Conservation (phyloP, 139 green algal genomes). For the Raphidocelis subcapitata region DNA sequence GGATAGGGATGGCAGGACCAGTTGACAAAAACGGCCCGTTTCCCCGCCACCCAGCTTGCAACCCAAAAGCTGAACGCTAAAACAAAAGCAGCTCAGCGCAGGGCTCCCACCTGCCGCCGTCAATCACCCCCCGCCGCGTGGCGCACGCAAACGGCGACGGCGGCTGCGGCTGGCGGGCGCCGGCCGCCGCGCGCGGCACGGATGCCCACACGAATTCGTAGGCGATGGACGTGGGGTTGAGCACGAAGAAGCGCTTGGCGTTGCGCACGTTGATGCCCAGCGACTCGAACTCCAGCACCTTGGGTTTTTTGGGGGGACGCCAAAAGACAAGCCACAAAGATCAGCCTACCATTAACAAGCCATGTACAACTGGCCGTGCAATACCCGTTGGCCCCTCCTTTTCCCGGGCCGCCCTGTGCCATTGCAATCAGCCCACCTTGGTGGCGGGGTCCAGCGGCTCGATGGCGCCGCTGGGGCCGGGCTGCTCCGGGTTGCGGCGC, state of each 20-base stretch:
- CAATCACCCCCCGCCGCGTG: conserved; percentile 17
- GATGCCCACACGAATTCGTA: conserved; percentile 80
- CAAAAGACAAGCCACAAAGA: too few relatives aligned
- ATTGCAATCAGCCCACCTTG: conserved; percentile 44
- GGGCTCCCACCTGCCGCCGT: conserved; percentile 16
- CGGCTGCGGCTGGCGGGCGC: conserved; percentile 1
- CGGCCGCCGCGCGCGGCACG: conserved; percentile 4
- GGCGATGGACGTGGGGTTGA: conserved; percentile 77
- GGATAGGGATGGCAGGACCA: too few relatives aligned
- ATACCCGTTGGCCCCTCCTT: too few relatives aligned
- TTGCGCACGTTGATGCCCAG: conserved; percentile 69
- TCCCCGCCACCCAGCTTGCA: too few relatives aligned
- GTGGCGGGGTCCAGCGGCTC: conserved; percentile 69
- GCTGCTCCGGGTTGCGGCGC: conserved; percentile 56
- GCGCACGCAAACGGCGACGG: conserved; percentile 23
- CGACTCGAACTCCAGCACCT: conserved; percentile 70
- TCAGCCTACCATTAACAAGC: too few relatives aligned
- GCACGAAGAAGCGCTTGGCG: conserved; percentile 75
- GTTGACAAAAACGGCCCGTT: too few relatives aligned
- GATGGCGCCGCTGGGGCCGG: conserved; percentile 43
- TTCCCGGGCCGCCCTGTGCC: too few relatives aligned
- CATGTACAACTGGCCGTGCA: too few relatives aligned
- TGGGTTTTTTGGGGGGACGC: neutral
- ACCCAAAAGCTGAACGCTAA: neutral
- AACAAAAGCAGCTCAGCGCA: neutral